phyloP scores from a whole-genome alignment of 2,329 filamentous ascomycete species.

The Verticillium zaregamsianum region DNA sequence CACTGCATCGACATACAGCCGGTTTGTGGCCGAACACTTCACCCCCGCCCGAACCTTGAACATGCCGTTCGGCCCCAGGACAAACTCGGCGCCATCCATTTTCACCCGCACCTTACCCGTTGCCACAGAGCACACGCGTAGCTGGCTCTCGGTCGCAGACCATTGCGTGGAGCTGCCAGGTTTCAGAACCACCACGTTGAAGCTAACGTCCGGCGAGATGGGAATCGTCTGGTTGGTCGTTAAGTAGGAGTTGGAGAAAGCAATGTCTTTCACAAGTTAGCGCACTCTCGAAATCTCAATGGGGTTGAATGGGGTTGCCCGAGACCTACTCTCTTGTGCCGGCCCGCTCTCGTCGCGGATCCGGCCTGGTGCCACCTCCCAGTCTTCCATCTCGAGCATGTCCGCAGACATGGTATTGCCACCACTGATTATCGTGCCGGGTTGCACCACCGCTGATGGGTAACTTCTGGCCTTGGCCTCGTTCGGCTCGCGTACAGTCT shows the following conservation, averaged over 20 bases:
- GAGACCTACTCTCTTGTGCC: constrained; percentile 28
- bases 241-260: constrained; percentile 38
- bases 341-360: constrained; percentile 21
- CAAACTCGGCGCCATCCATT: constrained; percentile 28
- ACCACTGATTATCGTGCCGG: background rate
- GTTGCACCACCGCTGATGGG: background rate
- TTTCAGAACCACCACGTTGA: constrained; percentile 36
- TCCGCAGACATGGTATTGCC: background rate
- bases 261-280: constrained; percentile 27
- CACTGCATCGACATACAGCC: constrained; percentile 37
- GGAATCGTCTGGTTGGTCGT: constrained; percentile 28
- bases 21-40: constrained; percentile 35
- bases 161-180: constrained; percentile 30
- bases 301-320: accelerated
- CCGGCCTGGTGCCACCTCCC: constrained; percentile 41
- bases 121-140: constrained; percentile 35
- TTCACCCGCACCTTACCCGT: constrained; percentile 36
- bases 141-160: constrained; percentile 19
- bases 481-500: too few species aligned
- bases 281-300: background rate
- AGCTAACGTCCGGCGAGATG: constrained; percentile 31
- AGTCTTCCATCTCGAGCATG: constrained; percentile 33
- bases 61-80: constrained; percentile 38
- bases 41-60: constrained; percentile 36
- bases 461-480: too few species aligned